These are phyloP conservation scores for Diaporthe citri DNA, from an alignment of 2,329 filamentous ascomycete genomes.

Conservation along the genomic window DNA sequence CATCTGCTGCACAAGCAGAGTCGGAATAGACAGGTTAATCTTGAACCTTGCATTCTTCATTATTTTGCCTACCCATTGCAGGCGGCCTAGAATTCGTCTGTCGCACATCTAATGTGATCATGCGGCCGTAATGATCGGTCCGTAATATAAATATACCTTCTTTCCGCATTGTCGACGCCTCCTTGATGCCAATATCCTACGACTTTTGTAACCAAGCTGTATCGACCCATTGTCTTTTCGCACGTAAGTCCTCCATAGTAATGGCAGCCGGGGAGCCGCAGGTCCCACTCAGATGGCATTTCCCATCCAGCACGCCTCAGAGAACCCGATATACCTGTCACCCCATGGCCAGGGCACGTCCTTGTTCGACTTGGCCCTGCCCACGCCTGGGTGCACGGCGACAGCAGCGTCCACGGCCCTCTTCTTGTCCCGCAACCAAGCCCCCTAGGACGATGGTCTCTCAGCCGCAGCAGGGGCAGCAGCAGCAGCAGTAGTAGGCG, in stretches of 20 bases:
- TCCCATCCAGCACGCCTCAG: conserved; percentile 35
- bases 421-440: conserved; percentile 37
- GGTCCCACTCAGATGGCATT: conserved; percentile 24
- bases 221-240: background rate
- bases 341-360: conserved; percentile 38
- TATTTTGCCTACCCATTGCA: conserved; percentile 9
- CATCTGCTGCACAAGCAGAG: conserved; percentile 20
- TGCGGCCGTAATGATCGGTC: background rate
- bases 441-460: conserved; percentile 39
- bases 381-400: background rate
- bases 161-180: background rate
- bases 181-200: conserved; percentile 27
- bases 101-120: background rate
- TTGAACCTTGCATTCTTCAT: background rate
- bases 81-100: background rate
- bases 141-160: background rate
- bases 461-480: conserved; percentile 15
- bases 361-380: conserved; percentile 27
- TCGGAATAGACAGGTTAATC: background rate
- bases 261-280: background rate
- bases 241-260: background rate
- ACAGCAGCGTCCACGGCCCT: conserved; percentile 6
- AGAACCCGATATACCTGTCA: conserved; percentile 32
- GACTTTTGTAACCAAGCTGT: background rate
- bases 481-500: background rate